Conservation (phyloP, 2,329 filamentous ascomycete species). For the Apiospora marii region DNA sequence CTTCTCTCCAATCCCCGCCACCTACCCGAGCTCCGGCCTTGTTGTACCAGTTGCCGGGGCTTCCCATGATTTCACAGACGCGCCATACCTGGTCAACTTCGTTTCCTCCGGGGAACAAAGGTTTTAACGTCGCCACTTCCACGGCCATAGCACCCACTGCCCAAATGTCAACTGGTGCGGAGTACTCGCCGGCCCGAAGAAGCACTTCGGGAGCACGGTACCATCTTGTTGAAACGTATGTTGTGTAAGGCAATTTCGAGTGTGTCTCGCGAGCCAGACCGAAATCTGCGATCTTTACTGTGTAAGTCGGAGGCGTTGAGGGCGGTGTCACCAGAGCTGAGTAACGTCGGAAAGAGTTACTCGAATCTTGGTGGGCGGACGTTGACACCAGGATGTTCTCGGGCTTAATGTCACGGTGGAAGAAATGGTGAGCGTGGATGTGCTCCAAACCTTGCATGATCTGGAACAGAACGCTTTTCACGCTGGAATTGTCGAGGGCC, state of each 20-base stretch:
- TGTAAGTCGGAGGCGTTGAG: conserved; percentile 91
- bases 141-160: conserved; percentile 98
- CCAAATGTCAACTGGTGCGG: conserved; percentile 98
- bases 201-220: conserved; percentile 97
- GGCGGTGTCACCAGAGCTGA: conserved; percentile 93
- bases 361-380: conserved; percentile 81
- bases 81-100: conserved; percentile 99
- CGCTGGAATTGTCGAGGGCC: conserved; percentile 84
- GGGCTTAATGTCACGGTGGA: conserved; percentile 98
- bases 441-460: conserved; percentile 96
- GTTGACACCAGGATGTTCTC: conserved; percentile 98
- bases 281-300: conserved; percentile 98
- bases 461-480: conserved; percentile 98
- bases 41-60: conserved; percentile 97
- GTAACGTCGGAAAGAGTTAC: conserved; percentile 89
- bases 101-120: conserved; percentile 95
- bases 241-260: conserved; percentile 95
- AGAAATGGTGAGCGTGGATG: conserved; percentile 96
- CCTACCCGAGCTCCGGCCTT: conserved; percentile 87
- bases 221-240: conserved; percentile 98
- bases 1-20: conserved; percentile 97
- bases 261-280: conserved; percentile 97
- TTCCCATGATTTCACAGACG: conserved; percentile 99
- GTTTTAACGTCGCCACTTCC: conserved; percentile 95
- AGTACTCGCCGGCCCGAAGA: conserved; percentile 93